These are phyloP conservation scores for Eucalyptus dawsonii DNA, from an alignment of 345 rosid species.

Conservation along the genomic window DNA sequence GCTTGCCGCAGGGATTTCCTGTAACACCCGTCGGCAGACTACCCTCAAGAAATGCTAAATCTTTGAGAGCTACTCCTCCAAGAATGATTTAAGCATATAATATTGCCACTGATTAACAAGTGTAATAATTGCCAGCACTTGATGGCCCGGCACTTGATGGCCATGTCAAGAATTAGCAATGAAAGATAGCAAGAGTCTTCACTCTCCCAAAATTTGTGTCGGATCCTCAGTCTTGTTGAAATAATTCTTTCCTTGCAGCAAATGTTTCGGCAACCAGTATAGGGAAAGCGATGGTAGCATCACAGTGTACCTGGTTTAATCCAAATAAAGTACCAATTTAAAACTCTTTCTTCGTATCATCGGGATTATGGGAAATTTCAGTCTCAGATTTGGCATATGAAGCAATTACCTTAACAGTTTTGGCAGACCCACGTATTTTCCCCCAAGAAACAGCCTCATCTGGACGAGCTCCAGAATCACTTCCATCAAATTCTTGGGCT, in stretches of 20 bases:
- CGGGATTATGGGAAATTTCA: background rate
- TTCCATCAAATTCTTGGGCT: conserved; percentile 92
- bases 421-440: conserved; percentile 74
- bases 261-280: conserved; percentile 89
- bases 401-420: conserved; percentile 57
- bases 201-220: background rate
- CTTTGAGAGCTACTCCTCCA: background rate
- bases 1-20: background rate
- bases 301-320: conserved; percentile 67
- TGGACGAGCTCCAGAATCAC: conserved; percentile 94
- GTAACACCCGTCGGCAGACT: background rate
- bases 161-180: background rate
- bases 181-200: background rate
- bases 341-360: background rate
- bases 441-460: conserved; percentile 99
- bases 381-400: background rate
- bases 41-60: background rate
- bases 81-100: background rate
- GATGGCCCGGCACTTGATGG: background rate
- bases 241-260: conserved; percentile 35
- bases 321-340: background rate
- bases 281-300: conserved; percentile 95
- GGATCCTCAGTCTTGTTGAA: background rate
- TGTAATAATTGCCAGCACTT: background rate
- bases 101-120: background rate